Base-by-base conservation (phyloP, 345 rosid species). In the Iberis pinnata region DNA sequence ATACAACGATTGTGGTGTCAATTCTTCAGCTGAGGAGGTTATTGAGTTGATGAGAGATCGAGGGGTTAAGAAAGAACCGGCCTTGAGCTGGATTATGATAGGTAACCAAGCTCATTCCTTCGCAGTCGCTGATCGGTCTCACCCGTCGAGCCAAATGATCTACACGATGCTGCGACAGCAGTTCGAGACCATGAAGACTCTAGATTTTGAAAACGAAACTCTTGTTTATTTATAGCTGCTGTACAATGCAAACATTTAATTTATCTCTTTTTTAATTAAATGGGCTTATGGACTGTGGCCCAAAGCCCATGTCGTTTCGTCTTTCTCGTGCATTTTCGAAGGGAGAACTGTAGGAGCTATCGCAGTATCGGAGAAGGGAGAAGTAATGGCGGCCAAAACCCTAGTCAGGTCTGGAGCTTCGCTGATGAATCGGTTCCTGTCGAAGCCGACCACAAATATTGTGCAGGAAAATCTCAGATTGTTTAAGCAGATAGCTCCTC, bases 351-450 rank as follows among this genome's bases (percentile, higher is more conserved):
- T 5, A 29, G 18, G 35, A 47, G 26, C 41, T 18, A 18, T 52
- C 50, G 22, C 31, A 40, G 51, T 53, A 60, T 50, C 59, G 60
- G 49, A 27, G 56, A 43, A 58, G 56, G 27, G 53, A 18, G 36
- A 24, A 39, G 42, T 22, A 50, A 86, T 82, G 97, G 80, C 95
- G 71, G 58, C 88, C 25, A 89, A 77, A 78, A 57, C 78, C 74
- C 74, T 84, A 62, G 60, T 82, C 49, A 76, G 77, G 29, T 63
- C 64, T n/a, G 94, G 95, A 64, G 80, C 94, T 13, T 76, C 80
- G 14, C 39, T 89, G 49, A 47, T 81, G 68, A 78, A 68, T 53
- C 86, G 90, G 4, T 47, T 76, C 25, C 46, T 76, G 2, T 44
- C 73, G 19, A 80, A 73, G 36, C 63, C 85, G 16, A 5, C 67